Base-by-base conservation (phyloP, 2,329 filamentous ascomycete genomes). In the Alternaria triticina region DNA sequence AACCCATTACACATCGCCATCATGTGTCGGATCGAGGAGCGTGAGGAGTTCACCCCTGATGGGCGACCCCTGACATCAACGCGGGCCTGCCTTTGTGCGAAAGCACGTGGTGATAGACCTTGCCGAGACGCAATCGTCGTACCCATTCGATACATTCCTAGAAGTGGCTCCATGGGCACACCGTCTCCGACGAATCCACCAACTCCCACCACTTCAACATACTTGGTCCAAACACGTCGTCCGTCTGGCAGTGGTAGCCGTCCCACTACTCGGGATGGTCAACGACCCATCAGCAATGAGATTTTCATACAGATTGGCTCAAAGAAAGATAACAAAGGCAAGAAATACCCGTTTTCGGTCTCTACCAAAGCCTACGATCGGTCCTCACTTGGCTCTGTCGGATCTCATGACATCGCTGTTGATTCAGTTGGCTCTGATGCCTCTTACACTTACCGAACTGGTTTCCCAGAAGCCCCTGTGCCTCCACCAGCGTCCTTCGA, bases 1-100 rank as follows among this genome's bases (percentile, higher is more conserved):
- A 23, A 17, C 43, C 33, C 20, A 23, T 30, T 20, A 1, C 23
- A 57, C 46, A 40, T 58, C 47, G 47, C 54, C 62, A 67, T 61
- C 23, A 79, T 79, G 77, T 79, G 77, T 58, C 68, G 72, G 43
- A 63, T 79, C 30, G 73, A 78, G 36, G 72, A 77, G 57, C 70
- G 68, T n/a, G 51, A 76, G 52, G 77, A 77, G 60, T 67, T 73
- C 60, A 40, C 59, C 22, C 15, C 66, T 23, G 72, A 77, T 55
- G 77, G 77, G 55, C 62, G 68, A 28, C 67, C 68, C 17, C 64
- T 67, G 20, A 70, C 46, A n/a, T 73, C 73, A 45, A 67, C 76
- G 23, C 73, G 75, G 12, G 44, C 65, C n/a, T 64, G 66, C 40
- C 64, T 56, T 8, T 79, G 77, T 55, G 69, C 74, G 28, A 73